Evolutionary conservation across 306 rosid species (phyloP), one percentile per base, ranked within the genome.

Genomic region (Bauhinia variegata): DNA sequence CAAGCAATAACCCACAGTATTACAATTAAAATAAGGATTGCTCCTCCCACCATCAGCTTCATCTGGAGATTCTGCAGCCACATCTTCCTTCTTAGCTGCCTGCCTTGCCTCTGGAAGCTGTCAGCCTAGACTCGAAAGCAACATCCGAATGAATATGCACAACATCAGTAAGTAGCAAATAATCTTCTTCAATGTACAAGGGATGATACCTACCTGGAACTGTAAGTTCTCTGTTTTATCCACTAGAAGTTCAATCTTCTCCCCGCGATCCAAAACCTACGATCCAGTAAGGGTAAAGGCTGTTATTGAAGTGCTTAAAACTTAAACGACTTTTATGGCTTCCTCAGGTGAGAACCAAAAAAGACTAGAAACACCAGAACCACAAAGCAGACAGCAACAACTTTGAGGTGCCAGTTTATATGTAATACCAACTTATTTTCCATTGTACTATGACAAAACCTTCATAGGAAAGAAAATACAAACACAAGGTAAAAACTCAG

Each of bases 261-360:
- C 98, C 7, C 98, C 98, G 65, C 98, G 98, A 73, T 93, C 98
- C 93, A 93, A 80, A 80, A 89, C 98, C 98, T 93, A 67, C 82
- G 75, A 71, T 62, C 36, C 74, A 58, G 54, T 1, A 48, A 73
- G 28, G 7, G 28, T 38, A 56, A 36, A 61, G 64, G 59, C 23
- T 56, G 60, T 41, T 50, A 44, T 17, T 33, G 39, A 36, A 50
- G 52, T 53, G 28, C 62, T 34, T 36, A 34, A 36, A 31, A 67
- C n/a, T 62, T 39, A 28, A 75, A 57, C 42, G 23, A 52, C 32
- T 44, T 58, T 42, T 44, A 32, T n/a, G 52, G 63, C 46, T 53
- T 48, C 49, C 60, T 17, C 62, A 1, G 9, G 2, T 28, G 2
- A 23, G 17, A 11, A 67, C 28, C 41, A 28, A 54, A 12, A n/a